Conservation (phyloP, 805 yeast genomes). For the Saccharomycopsis synnaedendra region DNA sequence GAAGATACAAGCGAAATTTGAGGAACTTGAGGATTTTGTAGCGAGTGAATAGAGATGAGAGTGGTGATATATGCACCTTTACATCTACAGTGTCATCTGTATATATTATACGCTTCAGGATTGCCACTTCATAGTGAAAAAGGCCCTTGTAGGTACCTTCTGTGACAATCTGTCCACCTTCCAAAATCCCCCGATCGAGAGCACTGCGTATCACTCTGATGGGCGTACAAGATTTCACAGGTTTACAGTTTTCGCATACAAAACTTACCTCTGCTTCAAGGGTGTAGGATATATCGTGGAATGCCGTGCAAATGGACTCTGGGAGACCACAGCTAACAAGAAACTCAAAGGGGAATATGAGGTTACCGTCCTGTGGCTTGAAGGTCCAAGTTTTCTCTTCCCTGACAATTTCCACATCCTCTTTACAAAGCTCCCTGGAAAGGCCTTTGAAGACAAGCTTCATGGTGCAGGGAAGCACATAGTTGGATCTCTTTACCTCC, state of each 20-base stretch:
- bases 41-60: not conserved
- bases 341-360: conserved; percentile 5
- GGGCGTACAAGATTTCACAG: not conserved
- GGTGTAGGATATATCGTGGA: not conserved
- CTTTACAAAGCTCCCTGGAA: not conserved
- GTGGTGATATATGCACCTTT: not conserved
- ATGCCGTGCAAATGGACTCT: not conserved
- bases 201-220: not conserved
- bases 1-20: not conserved
- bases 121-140: conserved; percentile 3
- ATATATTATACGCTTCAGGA: conserved; percentile 2
- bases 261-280: not conserved
- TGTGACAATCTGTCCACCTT: not conserved
- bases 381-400: not conserved
- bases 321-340: conserved; percentile 5
- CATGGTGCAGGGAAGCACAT: not conserved
- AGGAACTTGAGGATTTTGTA: not conserved
- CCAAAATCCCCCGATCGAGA: not conserved
- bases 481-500: not conserved
- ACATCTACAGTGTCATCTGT: conserved; percentile 1
- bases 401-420: not conserved
- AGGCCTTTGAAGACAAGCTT: not conserved
- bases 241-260: not conserved
- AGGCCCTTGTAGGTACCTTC: conserved; percentile 3
- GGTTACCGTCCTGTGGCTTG: not conserved